A percentile compares a stretch with the other conserved stretches of the same genome.
phyloP scores from a whole-genome alignment of 2,329 filamentous ascomycete species.

The Aspergillus aculeatus region DNA sequence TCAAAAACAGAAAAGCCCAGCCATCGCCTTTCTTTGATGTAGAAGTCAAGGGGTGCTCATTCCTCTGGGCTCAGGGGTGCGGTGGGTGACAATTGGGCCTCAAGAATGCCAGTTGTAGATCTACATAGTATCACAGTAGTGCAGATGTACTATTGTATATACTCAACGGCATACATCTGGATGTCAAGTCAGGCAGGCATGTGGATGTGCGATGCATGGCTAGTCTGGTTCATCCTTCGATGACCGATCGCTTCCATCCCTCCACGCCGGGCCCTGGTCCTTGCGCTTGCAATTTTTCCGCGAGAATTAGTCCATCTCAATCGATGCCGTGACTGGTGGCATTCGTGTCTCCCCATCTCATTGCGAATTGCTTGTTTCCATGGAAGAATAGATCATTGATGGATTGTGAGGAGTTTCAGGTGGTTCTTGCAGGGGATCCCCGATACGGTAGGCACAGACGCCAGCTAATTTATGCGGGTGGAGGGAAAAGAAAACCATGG shows the following conservation, averaged over 20 bases:
- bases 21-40: too few species aligned
- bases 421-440: neutral
- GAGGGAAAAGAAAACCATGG: conserved; percentile 15
- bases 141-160: neutral
- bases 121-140: neutral
- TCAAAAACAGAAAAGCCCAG: too few species aligned
- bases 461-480: conserved; percentile 10
- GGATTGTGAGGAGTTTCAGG: neutral
- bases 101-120: conserved; percentile 3
- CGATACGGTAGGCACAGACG: conserved; percentile 9
- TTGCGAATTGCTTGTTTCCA: neutral
- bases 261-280: neutral
- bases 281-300: neutral
- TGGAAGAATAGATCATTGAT: neutral
- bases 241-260: neutral
- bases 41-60: neutral
- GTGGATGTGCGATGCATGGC: conserved; percentile 1
- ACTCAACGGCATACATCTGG: neutral
- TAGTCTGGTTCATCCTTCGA: neutral
- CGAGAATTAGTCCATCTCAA: neutral
- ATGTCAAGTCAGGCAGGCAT: conserved; percentile 5
- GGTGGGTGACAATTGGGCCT: conserved; percentile 1
- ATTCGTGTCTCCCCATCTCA: neutral
- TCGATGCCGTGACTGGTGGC: neutral
- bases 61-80: neutral